A percentile compares a stretch with the other conserved stretches of the same genome.
These are phyloP conservation scores for Fusarium metavorans DNA, from an alignment of 2,329 filamentous ascomycete species.

Conservation along the genomic window DNA sequence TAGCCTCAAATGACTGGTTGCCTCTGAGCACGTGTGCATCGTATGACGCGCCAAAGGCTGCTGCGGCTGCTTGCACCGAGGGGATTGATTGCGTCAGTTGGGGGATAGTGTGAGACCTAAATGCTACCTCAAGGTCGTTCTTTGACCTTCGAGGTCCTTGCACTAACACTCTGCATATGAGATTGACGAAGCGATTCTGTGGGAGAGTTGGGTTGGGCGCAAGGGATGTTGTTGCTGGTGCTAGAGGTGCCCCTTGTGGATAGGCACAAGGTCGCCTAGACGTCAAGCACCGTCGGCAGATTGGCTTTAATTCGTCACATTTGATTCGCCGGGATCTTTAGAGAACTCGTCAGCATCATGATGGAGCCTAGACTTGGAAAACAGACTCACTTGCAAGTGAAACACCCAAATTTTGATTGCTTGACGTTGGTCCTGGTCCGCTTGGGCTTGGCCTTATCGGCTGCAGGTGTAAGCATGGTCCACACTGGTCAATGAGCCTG, in stretches of 20 bases:
- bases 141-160: not conserved
- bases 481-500: not conserved
- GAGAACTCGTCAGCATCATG: not conserved
- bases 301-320: not conserved
- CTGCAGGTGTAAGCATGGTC: not conserved
- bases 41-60: not conserved
- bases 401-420: not conserved
- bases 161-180: not conserved
- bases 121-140: not conserved
- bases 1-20: not conserved
- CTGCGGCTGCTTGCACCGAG: not conserved
- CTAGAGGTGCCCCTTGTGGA: not conserved
- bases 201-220: not conserved
- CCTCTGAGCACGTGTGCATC: not conserved
- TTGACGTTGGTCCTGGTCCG: not conserved
- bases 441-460: not conserved
- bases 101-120: not conserved
- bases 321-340: not conserved
- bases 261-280: not conserved
- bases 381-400: not conserved
- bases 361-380: rapidly evolving
- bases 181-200: not conserved
- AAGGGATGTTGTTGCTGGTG: not conserved
- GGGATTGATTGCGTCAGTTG: not conserved
- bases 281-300: not conserved